Evolutionary conservation across 306 rosid species (phyloP).

Genomic region (Dalbergia oliveri): DNA sequence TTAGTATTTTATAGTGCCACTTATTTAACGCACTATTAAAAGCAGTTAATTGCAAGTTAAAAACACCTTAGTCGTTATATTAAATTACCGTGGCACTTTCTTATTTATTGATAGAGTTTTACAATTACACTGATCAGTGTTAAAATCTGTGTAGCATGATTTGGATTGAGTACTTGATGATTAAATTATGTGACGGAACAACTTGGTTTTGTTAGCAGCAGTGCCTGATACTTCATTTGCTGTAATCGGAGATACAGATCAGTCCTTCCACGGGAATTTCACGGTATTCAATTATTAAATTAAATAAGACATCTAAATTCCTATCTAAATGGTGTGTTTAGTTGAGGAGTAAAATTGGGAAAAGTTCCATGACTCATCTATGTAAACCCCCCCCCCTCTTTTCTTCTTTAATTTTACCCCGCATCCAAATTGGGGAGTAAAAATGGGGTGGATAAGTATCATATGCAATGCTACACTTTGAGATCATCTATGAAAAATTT

Average conservation of each 20-base stretch:
- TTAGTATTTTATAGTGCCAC: background rate
- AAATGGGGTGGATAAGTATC: too few species aligned
- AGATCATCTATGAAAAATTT: too few species aligned
- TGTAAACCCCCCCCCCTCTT: too few species aligned
- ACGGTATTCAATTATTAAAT: constrained; percentile 55
- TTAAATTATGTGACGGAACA: constrained; percentile 36
- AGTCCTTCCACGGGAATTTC: constrained; percentile 64
- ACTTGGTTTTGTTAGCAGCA: constrained; percentile 55
- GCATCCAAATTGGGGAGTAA: too few species aligned
- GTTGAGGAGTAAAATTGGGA: too few species aligned
- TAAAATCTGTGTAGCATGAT: constrained; percentile 28
- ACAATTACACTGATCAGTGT: background rate
- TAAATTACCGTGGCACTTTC: background rate
- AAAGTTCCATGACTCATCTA: too few species aligned
- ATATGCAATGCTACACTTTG: too few species aligned
- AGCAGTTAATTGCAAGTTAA: constrained; percentile 27
- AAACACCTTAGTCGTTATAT: background rate
- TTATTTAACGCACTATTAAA: constrained; percentile 25
- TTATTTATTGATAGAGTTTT: background rate
- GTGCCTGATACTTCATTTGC: constrained; percentile 50
- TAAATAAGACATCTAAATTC: constrained; percentile 30
- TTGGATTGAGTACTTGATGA: constrained; percentile 6
- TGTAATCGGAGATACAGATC: constrained; percentile 56
- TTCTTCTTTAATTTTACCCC: too few species aligned
- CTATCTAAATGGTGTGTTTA: background rate